Evolutionary conservation across 768 basidiomycete genomes (phyloP).

Genomic region (Lactarius quietus): DNA sequence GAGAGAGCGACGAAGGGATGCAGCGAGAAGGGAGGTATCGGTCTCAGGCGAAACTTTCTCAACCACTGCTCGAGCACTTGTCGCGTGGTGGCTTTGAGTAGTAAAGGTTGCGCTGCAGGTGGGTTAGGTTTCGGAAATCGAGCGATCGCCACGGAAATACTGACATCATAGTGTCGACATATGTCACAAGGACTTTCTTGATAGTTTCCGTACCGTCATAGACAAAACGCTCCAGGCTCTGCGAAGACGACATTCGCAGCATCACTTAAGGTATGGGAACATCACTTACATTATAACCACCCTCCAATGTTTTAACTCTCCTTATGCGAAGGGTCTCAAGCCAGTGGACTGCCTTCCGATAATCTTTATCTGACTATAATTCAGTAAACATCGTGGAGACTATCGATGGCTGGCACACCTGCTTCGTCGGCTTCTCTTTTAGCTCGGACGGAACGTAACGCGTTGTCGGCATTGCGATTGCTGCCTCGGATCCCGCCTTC

Average conservation of each 20-base stretch:
- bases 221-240: slow-evolving; percentile 82
- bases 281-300: slow-evolving; percentile 66
- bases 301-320: slow-evolving; percentile 76
- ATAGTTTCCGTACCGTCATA: slow-evolving; percentile 64
- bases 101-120: slow-evolving; percentile 66
- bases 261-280: background rate
- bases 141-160: slow-evolving; percentile 27
- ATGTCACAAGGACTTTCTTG: slow-evolving; percentile 62
- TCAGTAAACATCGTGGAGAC: slow-evolving; percentile 5
- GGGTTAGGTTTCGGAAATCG: slow-evolving; percentile 3
- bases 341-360: slow-evolving; percentile 86
- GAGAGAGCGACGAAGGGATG: slow-evolving; percentile 58
- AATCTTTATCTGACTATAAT: slow-evolving; percentile 68
- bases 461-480: slow-evolving; percentile 55
- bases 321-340: slow-evolving; percentile 85
- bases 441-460: slow-evolving; percentile 71
- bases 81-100: slow-evolving; percentile 71
- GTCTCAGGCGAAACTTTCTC: slow-evolving; percentile 65
- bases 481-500: slow-evolving; percentile 52
- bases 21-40: slow-evolving; percentile 58
- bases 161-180: slow-evolving; percentile 77
- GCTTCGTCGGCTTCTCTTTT: slow-evolving; percentile 93
- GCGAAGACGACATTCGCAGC: slow-evolving; percentile 9
- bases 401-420: slow-evolving; percentile 42
- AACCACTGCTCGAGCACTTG: slow-evolving; percentile 58